Conservation (phyloP, 768 basidiomycete species). For the Pisolithus sp. region DNA sequence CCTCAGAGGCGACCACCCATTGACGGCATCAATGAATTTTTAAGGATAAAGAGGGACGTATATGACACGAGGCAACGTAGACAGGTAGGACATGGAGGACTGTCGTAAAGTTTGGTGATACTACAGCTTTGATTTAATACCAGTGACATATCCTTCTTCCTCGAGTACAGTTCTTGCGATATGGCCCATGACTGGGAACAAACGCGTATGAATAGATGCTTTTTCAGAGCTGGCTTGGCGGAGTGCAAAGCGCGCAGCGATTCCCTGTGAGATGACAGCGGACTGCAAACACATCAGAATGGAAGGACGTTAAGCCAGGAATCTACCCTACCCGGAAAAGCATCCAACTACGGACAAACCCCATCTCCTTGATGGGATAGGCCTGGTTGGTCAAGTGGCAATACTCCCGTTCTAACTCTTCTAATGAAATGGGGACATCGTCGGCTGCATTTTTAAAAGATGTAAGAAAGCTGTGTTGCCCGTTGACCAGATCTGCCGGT, state of each 20-base stretch:
- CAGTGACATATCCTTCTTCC: conserved; percentile 38
- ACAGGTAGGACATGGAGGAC: not conserved
- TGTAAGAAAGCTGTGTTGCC: conserved; percentile 28
- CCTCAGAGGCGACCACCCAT: conserved; percentile 5
- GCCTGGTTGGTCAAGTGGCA: conserved; percentile 56
- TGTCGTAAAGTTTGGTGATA: not conserved
- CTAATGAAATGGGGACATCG: conserved; percentile 56
- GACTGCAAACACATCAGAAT: conserved; percentile 35
- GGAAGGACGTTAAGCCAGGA: not conserved
- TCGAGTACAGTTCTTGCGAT: conserved; percentile 57
- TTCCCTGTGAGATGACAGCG: conserved; percentile 82
- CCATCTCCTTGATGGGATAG: conserved; percentile 75
- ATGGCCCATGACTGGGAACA: conserved; percentile 58
- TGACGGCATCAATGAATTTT: not conserved
- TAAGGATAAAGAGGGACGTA: conserved; percentile 8
- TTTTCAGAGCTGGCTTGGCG: conserved; percentile 86
- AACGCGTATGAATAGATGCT: conserved; percentile 40
- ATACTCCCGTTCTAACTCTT: conserved; percentile 77
- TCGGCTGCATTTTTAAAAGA: conserved; percentile 59
- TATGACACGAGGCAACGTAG: not conserved
- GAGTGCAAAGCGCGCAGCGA: conserved; percentile 78
- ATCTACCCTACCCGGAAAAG: conserved; percentile 56
- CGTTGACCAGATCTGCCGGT: conserved; percentile 18
- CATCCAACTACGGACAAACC: conserved; percentile 83
- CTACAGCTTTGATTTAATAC: conserved; percentile 23